A percentile compares a stretch with the other conserved stretches of the same genome.
phyloP scores from a whole-genome alignment of 1,139 yeast genomes.

The Kluyveromyces marxianus region DNA sequence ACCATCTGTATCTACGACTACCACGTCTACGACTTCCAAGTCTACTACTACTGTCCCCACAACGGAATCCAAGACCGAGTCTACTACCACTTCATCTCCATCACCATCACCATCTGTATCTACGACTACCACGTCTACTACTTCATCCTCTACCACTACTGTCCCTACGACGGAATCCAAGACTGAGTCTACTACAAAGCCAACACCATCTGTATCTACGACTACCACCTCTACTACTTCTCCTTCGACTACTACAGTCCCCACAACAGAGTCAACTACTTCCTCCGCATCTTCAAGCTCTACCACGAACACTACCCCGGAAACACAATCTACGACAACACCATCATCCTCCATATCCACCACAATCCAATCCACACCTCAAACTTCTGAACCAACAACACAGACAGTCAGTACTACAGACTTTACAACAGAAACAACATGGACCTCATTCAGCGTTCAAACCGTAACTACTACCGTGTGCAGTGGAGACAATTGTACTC shows the following conservation, averaged over 20 bases:
- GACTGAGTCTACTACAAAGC: too few species aligned
- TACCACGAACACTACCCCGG: not conserved
- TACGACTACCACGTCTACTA: not conserved
- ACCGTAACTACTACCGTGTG: not conserved
- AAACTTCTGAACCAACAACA: not conserved
- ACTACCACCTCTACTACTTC: not conserved
- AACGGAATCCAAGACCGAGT: too few species aligned
- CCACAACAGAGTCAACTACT: not conserved
- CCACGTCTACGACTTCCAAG: too few species aligned
- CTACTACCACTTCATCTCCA: not conserved
- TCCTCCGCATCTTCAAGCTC: not conserved
- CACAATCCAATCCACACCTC: not conserved
- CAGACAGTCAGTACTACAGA: not conserved
- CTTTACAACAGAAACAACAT: constrained; percentile 1
- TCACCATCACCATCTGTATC: too few species aligned
- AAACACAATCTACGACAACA: not conserved
- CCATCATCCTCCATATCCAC: not conserved
- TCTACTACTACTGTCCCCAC: too few species aligned
- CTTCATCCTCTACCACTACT: not conserved
- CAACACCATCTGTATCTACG: too few species aligned
- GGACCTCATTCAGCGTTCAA: not conserved
- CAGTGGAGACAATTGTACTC: not conserved
- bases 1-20: too few species aligned
- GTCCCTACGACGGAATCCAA: too few species aligned
- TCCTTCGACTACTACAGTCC: not conserved